Percentiles rank a stretch among this genome's conserved stretches.
phyloP scores from a whole-genome alignment of 139 green algal genomes.

The Picochlorum sp. region DNA sequence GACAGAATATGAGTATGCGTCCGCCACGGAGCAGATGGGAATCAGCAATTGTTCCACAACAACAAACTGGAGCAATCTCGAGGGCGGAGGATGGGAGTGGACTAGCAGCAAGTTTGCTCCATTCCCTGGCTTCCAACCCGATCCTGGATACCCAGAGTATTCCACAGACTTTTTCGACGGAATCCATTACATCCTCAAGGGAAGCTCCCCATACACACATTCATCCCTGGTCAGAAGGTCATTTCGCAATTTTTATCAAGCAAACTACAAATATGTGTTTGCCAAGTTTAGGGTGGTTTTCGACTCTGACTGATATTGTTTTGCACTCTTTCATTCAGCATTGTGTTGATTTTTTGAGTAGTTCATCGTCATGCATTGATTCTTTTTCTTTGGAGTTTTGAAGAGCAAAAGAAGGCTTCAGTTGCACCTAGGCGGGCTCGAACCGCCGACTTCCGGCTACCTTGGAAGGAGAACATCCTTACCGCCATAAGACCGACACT shows the following conservation, averaged over 20 bases:
- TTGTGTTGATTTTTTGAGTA: too few species aligned
- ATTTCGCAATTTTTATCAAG: constrained; percentile 61
- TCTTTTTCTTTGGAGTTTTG: too few species aligned
- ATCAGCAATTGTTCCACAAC: not conserved
- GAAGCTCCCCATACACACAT: constrained; percentile 39
- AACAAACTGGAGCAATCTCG: not conserved
- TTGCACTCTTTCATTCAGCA: constrained; percentile 1
- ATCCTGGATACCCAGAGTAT: constrained; percentile 49
- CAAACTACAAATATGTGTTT: constrained; percentile 41
- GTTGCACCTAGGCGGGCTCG: too few species aligned
- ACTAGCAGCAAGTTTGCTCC: constrained; percentile 36
- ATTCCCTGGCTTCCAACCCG: constrained; percentile 37
- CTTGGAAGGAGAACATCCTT: too few species aligned
- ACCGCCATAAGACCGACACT: too few species aligned
- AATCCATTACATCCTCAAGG: constrained; percentile 45
- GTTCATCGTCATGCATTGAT: too few species aligned
- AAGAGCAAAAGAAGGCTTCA: too few species aligned
- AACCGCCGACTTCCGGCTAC: too few species aligned
- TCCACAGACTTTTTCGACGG: constrained; percentile 55
- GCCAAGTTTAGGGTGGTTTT: constrained; percentile 47
- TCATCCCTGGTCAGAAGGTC: constrained; percentile 24
- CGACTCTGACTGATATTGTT: not conserved
- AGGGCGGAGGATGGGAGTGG: constrained; percentile 49
- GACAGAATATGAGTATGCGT: constrained; percentile 48
- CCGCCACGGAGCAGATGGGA: not conserved